These are phyloP conservation scores for Gossypium davidsonii DNA, from an alignment of 441 rosid genomes.

Conservation along the genomic window DNA sequence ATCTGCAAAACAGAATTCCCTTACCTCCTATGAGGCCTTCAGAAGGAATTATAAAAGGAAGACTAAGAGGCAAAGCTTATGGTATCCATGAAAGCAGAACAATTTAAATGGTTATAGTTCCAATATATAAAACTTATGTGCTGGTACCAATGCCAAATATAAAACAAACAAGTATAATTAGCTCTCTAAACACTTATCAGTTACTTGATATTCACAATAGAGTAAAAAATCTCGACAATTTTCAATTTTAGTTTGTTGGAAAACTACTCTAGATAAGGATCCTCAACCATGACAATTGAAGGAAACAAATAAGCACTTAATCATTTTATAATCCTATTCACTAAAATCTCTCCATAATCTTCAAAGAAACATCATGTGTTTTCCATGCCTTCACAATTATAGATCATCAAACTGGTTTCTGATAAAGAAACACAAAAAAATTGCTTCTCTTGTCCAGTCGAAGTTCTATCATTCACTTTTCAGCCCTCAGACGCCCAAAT, in stretches of 20 bases:
- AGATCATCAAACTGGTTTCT: not conserved
- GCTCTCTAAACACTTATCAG: not conserved
- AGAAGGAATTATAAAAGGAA: slow-evolving; percentile 32
- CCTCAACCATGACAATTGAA: not conserved
- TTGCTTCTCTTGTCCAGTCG: not conserved
- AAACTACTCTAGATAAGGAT: not conserved
- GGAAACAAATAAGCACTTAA: slow-evolving; percentile 2
- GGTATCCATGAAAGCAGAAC: slow-evolving; percentile 3
- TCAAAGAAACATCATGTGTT: not conserved
- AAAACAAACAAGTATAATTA: not conserved
- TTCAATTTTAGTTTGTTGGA: not conserved
- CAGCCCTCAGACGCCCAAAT: slow-evolving; percentile 1
- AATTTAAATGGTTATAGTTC: not conserved
- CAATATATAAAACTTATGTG: not conserved
- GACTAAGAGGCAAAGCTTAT: slow-evolving; percentile 28
- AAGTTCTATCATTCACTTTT: not conserved
- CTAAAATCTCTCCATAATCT: not conserved
- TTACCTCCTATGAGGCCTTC: slow-evolving; percentile 33
- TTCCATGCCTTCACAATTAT: not conserved
- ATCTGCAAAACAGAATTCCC: slow-evolving; percentile 52
- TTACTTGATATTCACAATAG: not conserved
- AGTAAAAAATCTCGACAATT: not conserved
- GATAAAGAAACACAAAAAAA: not conserved
- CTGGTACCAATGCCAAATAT: not conserved
- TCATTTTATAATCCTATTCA: not conserved